Base-by-base conservation (phyloP, 2,329 filamentous ascomycete genomes). In the Westerdykella aurantiaca region DNA sequence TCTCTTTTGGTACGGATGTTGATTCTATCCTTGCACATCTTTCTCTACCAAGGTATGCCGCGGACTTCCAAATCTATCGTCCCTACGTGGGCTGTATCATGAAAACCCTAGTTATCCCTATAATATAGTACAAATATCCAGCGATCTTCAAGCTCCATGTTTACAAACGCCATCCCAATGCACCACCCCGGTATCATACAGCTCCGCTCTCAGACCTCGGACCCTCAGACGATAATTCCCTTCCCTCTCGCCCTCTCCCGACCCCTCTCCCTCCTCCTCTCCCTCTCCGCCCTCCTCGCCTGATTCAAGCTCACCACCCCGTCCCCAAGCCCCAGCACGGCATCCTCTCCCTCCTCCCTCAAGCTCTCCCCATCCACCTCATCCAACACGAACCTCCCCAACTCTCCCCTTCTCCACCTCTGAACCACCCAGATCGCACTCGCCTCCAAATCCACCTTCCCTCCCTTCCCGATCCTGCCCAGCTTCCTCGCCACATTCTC, bases 371-470 rank as follows among this genome's bases (percentile, higher is more conserved):
- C 76, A 16, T 73, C 76, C 11, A 97, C 72, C 43, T 88, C 79
- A 61, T 98, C 93, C 25, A 98, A 73, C 16, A 88, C 70, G 59
- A 94, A 93, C 34, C 71, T 75, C 0, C 90, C 91, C 44, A 97
- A 61, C 23, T 79, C 71, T 1, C 93, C 93, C 18, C 74, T 76
- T 40, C 90, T 79, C 86, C 88, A 98, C 60, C 83, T 80, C 57
- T 89, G 83, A 11, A 97, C 77, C 45, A 95, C 73, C 77, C 87
- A 88, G 31, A 88, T 69, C 2, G 90, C 90, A 2, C 88, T 82
- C 6, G 80, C 80, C 42, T 89, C 83, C 21, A 79, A 69, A 60
- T 87, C 83, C 0, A 85, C 82, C 9, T 76, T 66, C 0, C 88
- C 89, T 1, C 88, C 86, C 51, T 84, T 83, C 38, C 77, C 76